Evolutionary conservation across 345 rosid genomes (phyloP).

Genomic region (Ailanthus altissimus): DNA sequence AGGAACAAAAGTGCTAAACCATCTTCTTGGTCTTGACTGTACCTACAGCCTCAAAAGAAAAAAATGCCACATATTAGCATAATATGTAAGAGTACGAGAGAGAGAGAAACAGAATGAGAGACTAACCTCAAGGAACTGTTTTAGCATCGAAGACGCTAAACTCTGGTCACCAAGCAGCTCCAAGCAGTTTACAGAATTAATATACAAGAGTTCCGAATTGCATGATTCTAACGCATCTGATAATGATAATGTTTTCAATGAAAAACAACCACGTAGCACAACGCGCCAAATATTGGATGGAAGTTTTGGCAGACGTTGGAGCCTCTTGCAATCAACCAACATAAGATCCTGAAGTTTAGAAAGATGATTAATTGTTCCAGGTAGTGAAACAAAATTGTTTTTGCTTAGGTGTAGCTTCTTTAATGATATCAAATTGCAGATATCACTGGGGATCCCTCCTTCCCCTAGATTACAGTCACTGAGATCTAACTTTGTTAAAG

Average conservation of each 20-base stretch:
- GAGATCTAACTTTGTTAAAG: conserved; percentile 13
- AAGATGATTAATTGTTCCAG: conserved; percentile 21
- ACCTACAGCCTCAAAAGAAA: background rate
- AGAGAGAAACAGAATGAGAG: too few species aligned
- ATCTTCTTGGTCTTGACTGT: background rate
- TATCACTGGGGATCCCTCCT: conserved; percentile 4
- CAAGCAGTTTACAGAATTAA: conserved; percentile 20
- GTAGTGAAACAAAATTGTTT: conserved; percentile 13
- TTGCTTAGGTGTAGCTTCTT: too few species aligned
- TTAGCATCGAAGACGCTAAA: background rate
- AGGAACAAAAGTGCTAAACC: background rate
- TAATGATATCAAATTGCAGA: too few species aligned
- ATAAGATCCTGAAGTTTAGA: conserved; percentile 9
- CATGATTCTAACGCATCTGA: conserved; percentile 7
- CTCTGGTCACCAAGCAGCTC: background rate
- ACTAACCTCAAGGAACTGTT: background rate
- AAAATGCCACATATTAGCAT: background rate
- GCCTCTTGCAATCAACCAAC: conserved; percentile 25
- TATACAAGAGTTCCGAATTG: conserved; percentile 8
- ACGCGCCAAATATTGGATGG: too few species aligned
- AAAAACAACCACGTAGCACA: conserved; percentile 15
- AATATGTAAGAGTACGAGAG: background rate
- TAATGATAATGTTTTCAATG: conserved; percentile 25
- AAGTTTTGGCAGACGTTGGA: conserved; percentile 26
- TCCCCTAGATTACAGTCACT: conserved; percentile 26